Evolutionary conservation across 2,329 filamentous ascomycete species (phyloP).

Genomic region (Alternaria alternata): DNA sequence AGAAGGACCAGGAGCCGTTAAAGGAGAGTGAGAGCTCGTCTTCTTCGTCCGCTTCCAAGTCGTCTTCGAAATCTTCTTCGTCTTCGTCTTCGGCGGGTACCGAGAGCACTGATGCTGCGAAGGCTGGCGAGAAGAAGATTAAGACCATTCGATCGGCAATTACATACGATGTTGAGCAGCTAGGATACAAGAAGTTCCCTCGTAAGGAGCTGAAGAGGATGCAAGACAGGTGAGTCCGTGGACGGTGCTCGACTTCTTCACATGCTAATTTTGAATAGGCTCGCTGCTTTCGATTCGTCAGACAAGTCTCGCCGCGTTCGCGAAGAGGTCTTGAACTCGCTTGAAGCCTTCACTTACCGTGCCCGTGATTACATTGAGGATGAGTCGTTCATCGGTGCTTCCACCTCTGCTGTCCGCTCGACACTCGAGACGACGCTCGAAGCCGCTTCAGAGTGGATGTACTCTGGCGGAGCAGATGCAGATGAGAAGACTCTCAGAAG

Average conservation of each 20-base stretch:
- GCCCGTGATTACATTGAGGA: constrained; percentile 83
- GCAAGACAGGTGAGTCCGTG: constrained; percentile 62
- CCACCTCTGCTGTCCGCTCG: constrained; percentile 72
- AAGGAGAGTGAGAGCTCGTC: constrained; percentile 59
- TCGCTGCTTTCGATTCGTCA: constrained; percentile 85
- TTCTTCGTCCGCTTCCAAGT: constrained; percentile 54
- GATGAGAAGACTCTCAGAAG: constrained; percentile 76
- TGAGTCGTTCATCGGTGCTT: constrained; percentile 74
- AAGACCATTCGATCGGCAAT: constrained; percentile 63
- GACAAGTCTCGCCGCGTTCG: constrained; percentile 78
- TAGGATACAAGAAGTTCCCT: constrained; percentile 64
- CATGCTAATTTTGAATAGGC: constrained; percentile 56
- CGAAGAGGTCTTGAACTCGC: constrained; percentile 87
- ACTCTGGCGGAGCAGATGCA: constrained; percentile 82
- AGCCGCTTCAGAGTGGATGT: constrained; percentile 86
- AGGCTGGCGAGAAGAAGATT: constrained; percentile 57
- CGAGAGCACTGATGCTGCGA: constrained; percentile 60
- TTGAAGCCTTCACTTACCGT: constrained; percentile 94
- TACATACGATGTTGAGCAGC: constrained; percentile 53
- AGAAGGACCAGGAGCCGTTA: constrained; percentile 80
- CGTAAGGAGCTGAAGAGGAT: constrained; percentile 67
- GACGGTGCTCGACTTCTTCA: not conserved
- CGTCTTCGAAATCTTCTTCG: constrained; percentile 56
- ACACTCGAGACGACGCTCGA: constrained; percentile 73
- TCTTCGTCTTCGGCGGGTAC: constrained; percentile 54